phyloP scores from a whole-genome alignment of 768 basidiomycete species.

The Calocera viscosa region DNA sequence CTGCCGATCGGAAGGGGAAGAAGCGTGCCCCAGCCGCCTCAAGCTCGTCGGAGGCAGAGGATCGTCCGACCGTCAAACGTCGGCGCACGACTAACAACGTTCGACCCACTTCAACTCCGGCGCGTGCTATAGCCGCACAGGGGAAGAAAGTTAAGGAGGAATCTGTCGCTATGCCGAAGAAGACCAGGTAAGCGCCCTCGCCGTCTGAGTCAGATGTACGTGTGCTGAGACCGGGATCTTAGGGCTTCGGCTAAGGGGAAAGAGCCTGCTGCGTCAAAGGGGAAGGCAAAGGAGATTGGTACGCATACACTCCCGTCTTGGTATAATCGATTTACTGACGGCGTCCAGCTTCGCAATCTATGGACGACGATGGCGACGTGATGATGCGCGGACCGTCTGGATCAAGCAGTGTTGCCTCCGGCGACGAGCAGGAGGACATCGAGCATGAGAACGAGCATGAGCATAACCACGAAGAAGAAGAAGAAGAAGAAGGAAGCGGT shows the following conservation, averaged over 20 bases:
- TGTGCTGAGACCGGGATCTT: background rate
- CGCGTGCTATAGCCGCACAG: background rate
- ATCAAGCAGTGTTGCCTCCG: background rate
- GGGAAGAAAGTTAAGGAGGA: background rate
- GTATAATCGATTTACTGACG: background rate
- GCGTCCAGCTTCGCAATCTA: background rate
- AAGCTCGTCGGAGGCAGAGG: background rate
- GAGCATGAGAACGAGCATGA: background rate
- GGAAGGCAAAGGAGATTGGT: background rate
- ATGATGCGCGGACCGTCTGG: background rate
- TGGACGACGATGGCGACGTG: constrained; percentile 1
- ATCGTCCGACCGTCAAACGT: background rate
- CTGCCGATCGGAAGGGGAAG: background rate
- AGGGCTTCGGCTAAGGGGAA: background rate
- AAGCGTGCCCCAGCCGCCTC: background rate
- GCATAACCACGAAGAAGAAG: background rate
- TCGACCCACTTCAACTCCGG: background rate
- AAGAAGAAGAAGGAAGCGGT: constrained; percentile 1
- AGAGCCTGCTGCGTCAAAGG: background rate
- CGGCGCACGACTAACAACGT: background rate
- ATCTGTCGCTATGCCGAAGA: background rate
- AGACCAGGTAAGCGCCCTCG: background rate
- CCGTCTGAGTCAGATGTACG: background rate
- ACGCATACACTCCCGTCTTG: background rate
- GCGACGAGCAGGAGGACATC: background rate